These are phyloP conservation scores for Arxiozyma bovina DNA, from an alignment of 1,139 yeast genomes.

Conservation along the genomic window DNA sequence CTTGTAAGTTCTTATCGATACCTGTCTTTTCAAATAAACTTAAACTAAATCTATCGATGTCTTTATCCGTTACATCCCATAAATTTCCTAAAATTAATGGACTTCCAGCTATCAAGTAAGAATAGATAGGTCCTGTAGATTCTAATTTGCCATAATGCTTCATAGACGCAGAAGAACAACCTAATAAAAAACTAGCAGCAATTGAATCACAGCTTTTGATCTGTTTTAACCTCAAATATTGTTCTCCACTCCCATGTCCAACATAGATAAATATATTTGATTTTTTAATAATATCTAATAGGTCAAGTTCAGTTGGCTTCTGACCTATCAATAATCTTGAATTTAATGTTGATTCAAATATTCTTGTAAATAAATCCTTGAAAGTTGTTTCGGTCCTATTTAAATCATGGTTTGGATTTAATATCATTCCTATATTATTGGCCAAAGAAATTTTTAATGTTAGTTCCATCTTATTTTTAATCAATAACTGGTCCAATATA, in stretches of 20 bases:
- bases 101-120: slow-evolving; percentile 71
- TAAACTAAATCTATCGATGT: slow-evolving; percentile 70
- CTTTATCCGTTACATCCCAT: slow-evolving; percentile 98
- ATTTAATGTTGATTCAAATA: slow-evolving; percentile 20
- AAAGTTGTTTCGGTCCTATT: slow-evolving; percentile 58
- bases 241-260: slow-evolving; percentile 96
- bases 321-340: slow-evolving; percentile 53
- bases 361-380: slow-evolving; percentile 35
- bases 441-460: slow-evolving; percentile 12
- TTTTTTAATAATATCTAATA: slow-evolving; percentile 35
- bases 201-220: slow-evolving; percentile 39
- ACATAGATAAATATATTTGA: slow-evolving; percentile 62
- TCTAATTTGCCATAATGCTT: slow-evolving; percentile 52
- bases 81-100: slow-evolving; percentile 78
- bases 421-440: slow-evolving; percentile 36
- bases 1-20: slow-evolving; percentile 21
- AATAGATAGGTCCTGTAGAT: slow-evolving; percentile 67
- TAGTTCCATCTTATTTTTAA: slow-evolving; percentile 14
- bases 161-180: slow-evolving; percentile 82
- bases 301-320: slow-evolving; percentile 48
- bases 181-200: slow-evolving; percentile 72
- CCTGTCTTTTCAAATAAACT: slow-evolving; percentile 58
- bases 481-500: slow-evolving; percentile 39
- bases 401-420: slow-evolving; percentile 81
- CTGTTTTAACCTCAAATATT: slow-evolving; percentile 48